Evolutionary conservation across 148 eudicot species (phyloP).

Genomic region (Silene latifolia): DNA sequence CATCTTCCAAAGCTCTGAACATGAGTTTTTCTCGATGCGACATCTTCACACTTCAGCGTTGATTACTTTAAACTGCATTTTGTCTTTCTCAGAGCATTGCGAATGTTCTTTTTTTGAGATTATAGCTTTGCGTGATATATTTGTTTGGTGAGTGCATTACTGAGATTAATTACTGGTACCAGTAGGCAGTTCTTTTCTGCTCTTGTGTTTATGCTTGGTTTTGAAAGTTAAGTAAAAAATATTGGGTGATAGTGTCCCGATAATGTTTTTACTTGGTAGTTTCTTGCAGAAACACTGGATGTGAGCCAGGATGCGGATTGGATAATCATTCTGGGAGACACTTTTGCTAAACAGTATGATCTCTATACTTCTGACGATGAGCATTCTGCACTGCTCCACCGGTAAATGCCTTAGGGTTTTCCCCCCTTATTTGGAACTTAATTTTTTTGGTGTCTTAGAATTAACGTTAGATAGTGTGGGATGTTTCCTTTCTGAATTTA

Average conservation of each 20-base stretch:
- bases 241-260: constrained; percentile 12
- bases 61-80: not conserved
- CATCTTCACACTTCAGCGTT: not conserved
- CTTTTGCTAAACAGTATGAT: constrained; percentile 84
- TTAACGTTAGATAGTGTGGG: not conserved
- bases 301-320: constrained; percentile 83
- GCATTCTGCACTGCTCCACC: constrained; percentile 89
- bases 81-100: not conserved
- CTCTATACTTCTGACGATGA: constrained; percentile 84
- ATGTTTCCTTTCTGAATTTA: not conserved
- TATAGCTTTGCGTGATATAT: not conserved
- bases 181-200: not conserved
- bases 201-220: not conserved
- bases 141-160: constrained; percentile 3
- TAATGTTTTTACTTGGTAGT: constrained; percentile 45
- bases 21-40: not conserved
- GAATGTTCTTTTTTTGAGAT: not conserved
- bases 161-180: not conserved
- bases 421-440: not conserved
- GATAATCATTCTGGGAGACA: constrained; percentile 75
- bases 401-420: constrained; percentile 40
- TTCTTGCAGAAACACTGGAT: constrained; percentile 94
- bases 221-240: not conserved
- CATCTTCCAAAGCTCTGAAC: constrained; percentile 1
- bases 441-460: constrained; percentile 1